Evolutionary conservation across 2,329 filamentous ascomycete genomes (phyloP), one percentile per base, ranked within the genome.

Genomic region (Fusarium mexicanum): DNA sequence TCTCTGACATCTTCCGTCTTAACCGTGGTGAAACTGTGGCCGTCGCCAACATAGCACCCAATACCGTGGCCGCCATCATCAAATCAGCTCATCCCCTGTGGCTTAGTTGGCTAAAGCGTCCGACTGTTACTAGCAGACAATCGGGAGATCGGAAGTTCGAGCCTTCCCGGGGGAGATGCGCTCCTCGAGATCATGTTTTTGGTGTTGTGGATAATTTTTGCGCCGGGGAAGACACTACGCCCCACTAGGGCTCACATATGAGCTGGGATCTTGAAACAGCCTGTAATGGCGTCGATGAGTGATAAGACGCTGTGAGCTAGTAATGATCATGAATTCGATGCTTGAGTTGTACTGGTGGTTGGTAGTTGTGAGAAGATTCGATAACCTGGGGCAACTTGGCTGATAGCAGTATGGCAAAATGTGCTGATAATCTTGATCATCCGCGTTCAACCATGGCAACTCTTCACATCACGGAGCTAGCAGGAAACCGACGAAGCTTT

Each of bases 141-240:
- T 78, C 76, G 76, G 73, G 75, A 78, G 76, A 78, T 78, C 76
- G 75, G 73, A 76, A 78, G 76, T 78, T 78, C 76, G 77, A 78
- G 69, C 76, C 76, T 78, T 78, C 71, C 76, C 76, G 76, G 76
- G 76, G 76, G 76, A 78, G 71, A 76, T 50, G 63, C 31, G 66
- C 64, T 70, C 53, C 47, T 43, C 38, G 22, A 54, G 43, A 41
- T 22, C 26, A 6, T 26, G 41, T 54, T 70, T 70, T 70, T 70
- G 67, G 35, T 54, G 60, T 61, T 55, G 67, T 66, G 67, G 67
- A 29, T 66, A 67, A 54, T 44, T 70, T 69, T 70, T 58, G 48
- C 38, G 46, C 47, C 48, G 41, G 50, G 14, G 38, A 47, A 35
- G 46, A 60, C 44, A 44, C 20, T n/a, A 33, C 7, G 57, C 67